Base-by-base conservation (phyloP, 2,329 filamentous ascomycete genomes). In the Aspergillus glaucus region DNA sequence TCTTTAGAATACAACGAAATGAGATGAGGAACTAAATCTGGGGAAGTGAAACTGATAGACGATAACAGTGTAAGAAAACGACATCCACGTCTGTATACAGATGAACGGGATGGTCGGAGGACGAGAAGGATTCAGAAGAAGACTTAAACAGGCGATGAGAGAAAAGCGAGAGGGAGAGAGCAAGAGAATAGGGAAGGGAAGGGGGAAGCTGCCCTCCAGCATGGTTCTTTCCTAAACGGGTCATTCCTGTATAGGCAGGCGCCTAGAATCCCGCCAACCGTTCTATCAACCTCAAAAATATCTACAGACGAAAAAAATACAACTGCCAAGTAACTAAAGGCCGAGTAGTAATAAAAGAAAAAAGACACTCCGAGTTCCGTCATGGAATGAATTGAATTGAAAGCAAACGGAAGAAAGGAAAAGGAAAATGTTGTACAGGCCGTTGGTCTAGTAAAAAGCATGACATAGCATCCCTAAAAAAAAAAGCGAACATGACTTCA, bases 401-500 rank as follows among this genome's bases (percentile, higher is more conserved):
- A 49, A 51, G 50, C 57, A 61, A 48, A 48, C 53, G 48, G 51
- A 56, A 50, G 50, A 51, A 53, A 51, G 47, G 43, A 47, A 52
- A 52, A 50, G 54, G 51, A 56, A 44, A 52, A 49, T 64, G 65
- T 67, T 68, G 61, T 67, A 68, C 65, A 68, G 58, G 54, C 58
- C 61, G 56, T 57, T 59, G 58, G 55, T 61, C 60, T 61, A 64
- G 57, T 58, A 63, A 54, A 58, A 61, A 59, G 59, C 58, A 59
- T 56, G 57, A 58, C 58, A 56, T 54, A 60, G 61, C 58, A 62
- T 60, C 58, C 63, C 64, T 57, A 59, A 58, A 60, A 30, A 30
- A 28, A 28, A 30, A 30, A 30, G 26, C 57, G 56, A 64, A 66
- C 59, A 64, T 56, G 60, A 58, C 37, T 67, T 66, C 64, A 61